A percentile compares a stretch with the other conserved stretches of the same genome.
phyloP scores from a whole-genome alignment of 176 grass and related monocot species.

The Tuctoria greenei region DNA sequence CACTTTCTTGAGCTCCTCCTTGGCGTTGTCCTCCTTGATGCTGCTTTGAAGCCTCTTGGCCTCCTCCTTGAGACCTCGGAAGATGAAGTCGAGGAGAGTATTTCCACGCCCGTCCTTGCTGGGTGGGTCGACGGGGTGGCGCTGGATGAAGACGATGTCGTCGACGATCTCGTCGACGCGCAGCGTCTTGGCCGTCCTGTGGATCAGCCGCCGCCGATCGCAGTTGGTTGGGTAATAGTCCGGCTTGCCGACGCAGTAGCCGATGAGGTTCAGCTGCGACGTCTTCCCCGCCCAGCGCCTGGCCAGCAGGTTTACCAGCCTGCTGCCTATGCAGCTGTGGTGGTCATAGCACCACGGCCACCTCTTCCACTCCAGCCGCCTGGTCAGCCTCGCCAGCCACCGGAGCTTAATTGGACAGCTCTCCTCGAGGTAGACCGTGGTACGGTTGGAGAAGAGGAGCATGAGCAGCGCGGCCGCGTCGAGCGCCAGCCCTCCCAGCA shows the following conservation, averaged over 20 bases:
- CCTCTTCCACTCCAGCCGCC: background rate
- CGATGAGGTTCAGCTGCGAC: conserved; percentile 39
- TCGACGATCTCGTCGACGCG: background rate
- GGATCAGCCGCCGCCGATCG: background rate
- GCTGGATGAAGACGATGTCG: conserved; percentile 23
- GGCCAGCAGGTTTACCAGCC: background rate
- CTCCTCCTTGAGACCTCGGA: background rate
- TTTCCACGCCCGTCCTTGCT: too few relatives aligned
- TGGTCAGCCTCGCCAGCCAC: background rate
- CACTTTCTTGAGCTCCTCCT: background rate
- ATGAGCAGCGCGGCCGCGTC: conserved; percentile 19
- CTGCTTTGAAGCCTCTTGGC: accelerated
- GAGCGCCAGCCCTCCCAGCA: conserved; percentile 44
- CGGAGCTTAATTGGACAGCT: accelerated
- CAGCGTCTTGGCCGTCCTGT: background rate
- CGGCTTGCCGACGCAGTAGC: conserved; percentile 18
- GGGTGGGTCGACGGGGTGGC: background rate
- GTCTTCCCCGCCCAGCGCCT: conserved; percentile 29
- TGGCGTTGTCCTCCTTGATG: background rate
- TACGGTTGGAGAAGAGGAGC: conserved; percentile 33
- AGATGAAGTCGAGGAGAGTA: background rate
- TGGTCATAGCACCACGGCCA: too few relatives aligned
- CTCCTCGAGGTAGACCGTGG: background rate
- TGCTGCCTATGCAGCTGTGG: too few relatives aligned
- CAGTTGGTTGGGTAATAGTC: background rate